Base-by-base conservation (phyloP, 129 eudicot genomes). In the Lactuca saligna region DNA sequence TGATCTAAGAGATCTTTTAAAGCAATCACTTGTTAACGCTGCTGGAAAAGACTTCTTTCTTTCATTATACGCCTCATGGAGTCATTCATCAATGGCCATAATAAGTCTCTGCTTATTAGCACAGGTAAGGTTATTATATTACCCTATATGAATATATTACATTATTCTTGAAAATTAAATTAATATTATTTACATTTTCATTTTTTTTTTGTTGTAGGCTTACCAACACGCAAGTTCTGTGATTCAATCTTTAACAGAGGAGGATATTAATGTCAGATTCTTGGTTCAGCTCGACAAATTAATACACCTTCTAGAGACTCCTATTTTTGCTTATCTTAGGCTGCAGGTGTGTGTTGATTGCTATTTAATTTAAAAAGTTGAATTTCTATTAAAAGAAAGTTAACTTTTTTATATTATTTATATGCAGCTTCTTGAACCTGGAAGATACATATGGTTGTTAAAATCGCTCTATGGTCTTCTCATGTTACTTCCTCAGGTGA, bases 11-110 rank as follows among this genome's bases (percentile, higher is more conserved):
- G 83, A 79, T 67, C 85, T 89, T 12, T 81, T 93, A 54, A 93
- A 90, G 72, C 80, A 84, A 48, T 83, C 99, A 2, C 78, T 93
- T 50, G 69, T 83, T 33, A 81, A 81, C 73, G 87, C 81, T 55
- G 81, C 84, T 75, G 99, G 92, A 66, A 89, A 82, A 64, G 84
- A 87, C 83, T 85, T 89, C 62, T 87, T 86, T 78, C 92, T 84
- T 80, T 77, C 99, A 38, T 87, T 93, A 39, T 93, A 93, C 76
- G 80, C 95, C 32, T 93, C 99, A 46, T 93, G 99, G 99, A 85
- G 92, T 74, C 99, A 93, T 85, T 93, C 99, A 61, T 79, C 99
- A 37, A 89, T 87, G 97, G 95, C 99, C 72, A 89, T 85, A 17
- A 89, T 93, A 65, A 89, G 99, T 75, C 93, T 93, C 64, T 93